phyloP scores from a whole-genome alignment of 2,329 filamentous ascomycete genomes.

The Fusarium sp. region DNA sequence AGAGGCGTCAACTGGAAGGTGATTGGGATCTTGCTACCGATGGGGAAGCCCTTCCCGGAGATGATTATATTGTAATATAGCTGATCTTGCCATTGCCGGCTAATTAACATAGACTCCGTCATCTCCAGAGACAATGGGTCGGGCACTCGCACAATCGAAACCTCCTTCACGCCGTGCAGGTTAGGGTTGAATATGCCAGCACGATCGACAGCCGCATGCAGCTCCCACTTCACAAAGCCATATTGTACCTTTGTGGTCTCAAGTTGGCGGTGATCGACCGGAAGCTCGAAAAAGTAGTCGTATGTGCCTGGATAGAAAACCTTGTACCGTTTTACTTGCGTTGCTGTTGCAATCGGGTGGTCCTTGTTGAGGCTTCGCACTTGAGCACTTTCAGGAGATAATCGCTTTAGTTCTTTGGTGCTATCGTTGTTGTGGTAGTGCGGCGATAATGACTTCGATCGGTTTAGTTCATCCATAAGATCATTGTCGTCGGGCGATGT shows the following conservation, averaged over 20 bases:
- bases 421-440: too few relatives aligned
- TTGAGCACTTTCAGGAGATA: too few relatives aligned
- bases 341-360: too few relatives aligned
- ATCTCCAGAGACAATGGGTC: not conserved
- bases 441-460: too few relatives aligned
- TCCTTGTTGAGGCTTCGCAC: too few relatives aligned
- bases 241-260: not conserved
- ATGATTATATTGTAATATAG: not conserved
- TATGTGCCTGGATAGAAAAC: too few relatives aligned
- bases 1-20: not conserved
- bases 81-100: not conserved
- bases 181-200: not conserved
- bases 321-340: too few relatives aligned
- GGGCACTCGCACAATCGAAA: not conserved
- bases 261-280: not conserved
- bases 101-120: not conserved
- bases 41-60: not conserved
- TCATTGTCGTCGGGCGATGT: too few relatives aligned
- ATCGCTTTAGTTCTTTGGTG: too few relatives aligned
- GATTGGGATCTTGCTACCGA: not conserved
- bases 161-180: not conserved
- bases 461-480: too few relatives aligned
- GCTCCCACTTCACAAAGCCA: not conserved
- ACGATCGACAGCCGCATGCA: not conserved
- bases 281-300: too few relatives aligned